Percentiles rank a stretch among this genome's conserved stretches.
Conservation (phyloP, 495 filamentous ascomycete species). For the Aspergillus bridgeri region DNA sequence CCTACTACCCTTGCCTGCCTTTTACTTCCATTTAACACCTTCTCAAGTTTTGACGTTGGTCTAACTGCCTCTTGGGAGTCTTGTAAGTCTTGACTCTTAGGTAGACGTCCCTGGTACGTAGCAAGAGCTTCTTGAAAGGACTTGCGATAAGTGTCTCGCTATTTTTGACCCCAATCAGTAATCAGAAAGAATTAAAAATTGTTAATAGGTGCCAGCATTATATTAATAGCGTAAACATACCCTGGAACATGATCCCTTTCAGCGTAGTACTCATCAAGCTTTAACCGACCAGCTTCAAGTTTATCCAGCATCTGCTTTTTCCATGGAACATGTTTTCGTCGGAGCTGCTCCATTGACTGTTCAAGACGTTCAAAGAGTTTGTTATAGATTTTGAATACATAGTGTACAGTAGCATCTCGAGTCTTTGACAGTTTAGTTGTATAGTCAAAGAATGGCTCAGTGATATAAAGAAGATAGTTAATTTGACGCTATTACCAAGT, state of each 20-base stretch:
- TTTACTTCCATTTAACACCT: neutral
- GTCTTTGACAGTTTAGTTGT: conserved; percentile 10
- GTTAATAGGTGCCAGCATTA: conserved; percentile 12
- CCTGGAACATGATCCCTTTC: conserved; percentile 6
- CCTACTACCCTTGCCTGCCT: neutral
- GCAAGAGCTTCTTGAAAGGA: conserved; percentile 7
- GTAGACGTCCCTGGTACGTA: conserved; percentile 1
- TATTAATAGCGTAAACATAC: conserved; percentile 14
- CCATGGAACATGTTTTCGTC: conserved; percentile 8
- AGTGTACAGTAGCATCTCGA: conserved; percentile 12
- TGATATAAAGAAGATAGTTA: conserved; percentile 4
- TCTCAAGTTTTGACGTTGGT: neutral
- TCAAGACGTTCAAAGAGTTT: conserved; percentile 5
- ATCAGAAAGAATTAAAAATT: conserved; percentile 17
- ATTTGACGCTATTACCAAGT: neutral
- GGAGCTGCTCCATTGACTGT: conserved; percentile 6
- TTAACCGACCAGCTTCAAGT: conserved; percentile 7
- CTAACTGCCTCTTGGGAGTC: neutral
- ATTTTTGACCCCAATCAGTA: conserved; percentile 13
- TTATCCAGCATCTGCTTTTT: conserved; percentile 12
- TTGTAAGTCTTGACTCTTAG: neutral
- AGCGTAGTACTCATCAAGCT: conserved; percentile 14
- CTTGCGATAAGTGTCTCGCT: conserved; percentile 1
- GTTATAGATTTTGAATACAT: conserved; percentile 12
- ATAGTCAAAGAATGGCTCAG: conserved; percentile 10